Percentiles rank a stretch among this genome's conserved stretches.
These are phyloP conservation scores for Ramaria rubella DNA, from an alignment of 768 basidiomycete genomes.

Conservation along the genomic window DNA sequence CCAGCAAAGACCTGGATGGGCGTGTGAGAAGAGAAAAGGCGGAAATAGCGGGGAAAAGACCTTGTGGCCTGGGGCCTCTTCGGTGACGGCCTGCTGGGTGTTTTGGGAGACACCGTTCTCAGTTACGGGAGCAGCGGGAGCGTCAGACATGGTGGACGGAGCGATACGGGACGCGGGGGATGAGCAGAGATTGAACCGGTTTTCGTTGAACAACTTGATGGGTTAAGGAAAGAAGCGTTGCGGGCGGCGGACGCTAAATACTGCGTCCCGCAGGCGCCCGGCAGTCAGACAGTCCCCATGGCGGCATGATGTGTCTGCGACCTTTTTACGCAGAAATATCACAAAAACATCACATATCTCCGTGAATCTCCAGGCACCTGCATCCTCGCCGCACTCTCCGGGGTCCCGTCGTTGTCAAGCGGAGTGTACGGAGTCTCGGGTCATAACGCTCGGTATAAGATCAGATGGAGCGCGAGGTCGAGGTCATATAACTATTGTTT, in stretches of 20 bases:
- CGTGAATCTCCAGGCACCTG: not conserved
- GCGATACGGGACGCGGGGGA: slow-evolving; percentile 39
- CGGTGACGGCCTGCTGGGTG: slow-evolving; percentile 57
- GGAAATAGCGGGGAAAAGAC: slow-evolving; percentile 29
- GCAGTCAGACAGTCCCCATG: slow-evolving; percentile 4
- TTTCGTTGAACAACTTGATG: slow-evolving; percentile 76
- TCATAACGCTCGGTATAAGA: too few species aligned
- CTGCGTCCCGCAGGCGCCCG: not conserved
- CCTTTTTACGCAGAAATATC: not conserved
- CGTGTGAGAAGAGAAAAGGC: slow-evolving; percentile 14
- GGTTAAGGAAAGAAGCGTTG: slow-evolving; percentile 53
- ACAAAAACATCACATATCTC: not conserved
- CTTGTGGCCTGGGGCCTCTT: slow-evolving; percentile 79
- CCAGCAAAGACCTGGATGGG: slow-evolving; percentile 78
- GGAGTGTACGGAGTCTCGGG: not conserved
- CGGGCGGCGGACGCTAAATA: slow-evolving; percentile 28
- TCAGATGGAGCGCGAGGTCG: too few species aligned
- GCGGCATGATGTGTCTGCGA: not conserved
- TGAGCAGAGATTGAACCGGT: slow-evolving; percentile 76
- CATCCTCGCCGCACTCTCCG: not conserved
- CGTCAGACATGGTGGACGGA: slow-evolving; percentile 76
- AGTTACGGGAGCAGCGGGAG: slow-evolving; percentile 77
- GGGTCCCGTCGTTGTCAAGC: not conserved
- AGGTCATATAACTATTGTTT: too few species aligned
- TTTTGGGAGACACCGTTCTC: slow-evolving; percentile 80